Evolutionary conservation across 257 asterid genomes (phyloP).

Genomic region (Solanum ossicruentum): DNA sequence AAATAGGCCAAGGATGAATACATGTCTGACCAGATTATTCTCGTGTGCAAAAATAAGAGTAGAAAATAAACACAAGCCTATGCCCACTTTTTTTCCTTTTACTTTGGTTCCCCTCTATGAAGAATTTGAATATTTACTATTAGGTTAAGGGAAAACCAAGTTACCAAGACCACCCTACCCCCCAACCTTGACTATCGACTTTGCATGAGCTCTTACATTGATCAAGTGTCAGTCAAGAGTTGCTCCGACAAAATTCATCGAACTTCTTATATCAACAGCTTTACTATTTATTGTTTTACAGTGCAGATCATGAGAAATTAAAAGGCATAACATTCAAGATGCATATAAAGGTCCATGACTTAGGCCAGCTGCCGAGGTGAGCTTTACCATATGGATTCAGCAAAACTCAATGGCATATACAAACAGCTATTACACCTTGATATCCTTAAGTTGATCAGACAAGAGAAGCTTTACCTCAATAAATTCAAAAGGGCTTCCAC

Average conservation of each 20-base stretch:
- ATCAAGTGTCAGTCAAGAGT: neutral
- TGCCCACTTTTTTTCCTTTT: neutral
- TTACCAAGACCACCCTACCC: neutral
- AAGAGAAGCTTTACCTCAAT: conserved; percentile 40
- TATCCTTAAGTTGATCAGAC: neutral
- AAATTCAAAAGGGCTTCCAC: conserved; percentile 73
- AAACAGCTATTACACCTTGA: neutral
- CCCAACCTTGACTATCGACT: neutral
- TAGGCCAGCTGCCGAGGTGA: neutral
- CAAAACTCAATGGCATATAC: neutral
- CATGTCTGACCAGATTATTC: neutral
- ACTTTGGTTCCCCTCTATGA: neutral
- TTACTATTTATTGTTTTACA: neutral
- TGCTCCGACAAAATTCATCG: neutral
- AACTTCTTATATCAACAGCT: neutral
- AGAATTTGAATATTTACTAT: neutral
- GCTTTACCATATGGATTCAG: neutral
- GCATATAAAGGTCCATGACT: neutral
- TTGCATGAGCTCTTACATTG: neutral
- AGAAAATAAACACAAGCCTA: neutral
- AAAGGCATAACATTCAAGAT: neutral
- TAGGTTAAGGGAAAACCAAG: neutral
- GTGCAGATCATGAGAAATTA: neutral
- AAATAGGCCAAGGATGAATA: neutral
- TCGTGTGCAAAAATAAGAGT: neutral